Evolutionary conservation across 345 rosid genomes (phyloP).

Genomic region (Arabis hirsuta): DNA sequence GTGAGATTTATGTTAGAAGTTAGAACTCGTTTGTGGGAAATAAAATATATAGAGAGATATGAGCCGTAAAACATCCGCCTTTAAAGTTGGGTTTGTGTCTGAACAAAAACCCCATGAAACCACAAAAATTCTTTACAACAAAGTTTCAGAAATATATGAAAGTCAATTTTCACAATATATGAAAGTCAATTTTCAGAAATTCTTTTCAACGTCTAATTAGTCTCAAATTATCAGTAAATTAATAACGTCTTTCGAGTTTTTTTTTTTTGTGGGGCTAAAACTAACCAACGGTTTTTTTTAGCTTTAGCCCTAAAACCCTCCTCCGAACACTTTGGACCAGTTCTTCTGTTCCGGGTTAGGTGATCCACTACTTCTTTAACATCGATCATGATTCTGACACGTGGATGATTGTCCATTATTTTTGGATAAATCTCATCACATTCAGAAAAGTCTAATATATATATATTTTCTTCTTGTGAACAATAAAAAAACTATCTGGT

Average conservation of each 20-base stretch:
- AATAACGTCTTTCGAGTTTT: background rate
- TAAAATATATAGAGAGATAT: slow-evolving; percentile 14
- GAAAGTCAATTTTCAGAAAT: slow-evolving; percentile 6
- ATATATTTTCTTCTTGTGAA: background rate
- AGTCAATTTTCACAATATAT: slow-evolving; percentile 7
- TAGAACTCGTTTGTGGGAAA: slow-evolving; percentile 14
- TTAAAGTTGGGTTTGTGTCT: slow-evolving; percentile 39
- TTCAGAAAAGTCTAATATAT: background rate
- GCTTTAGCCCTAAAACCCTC: slow-evolving; percentile 31
- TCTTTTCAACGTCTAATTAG: slow-evolving; percentile 25
- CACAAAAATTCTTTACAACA: slow-evolving; percentile 30
- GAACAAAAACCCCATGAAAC: slow-evolving; percentile 41
- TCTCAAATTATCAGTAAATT: slow-evolving; percentile 17
- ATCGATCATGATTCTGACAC: slow-evolving; percentile 19
- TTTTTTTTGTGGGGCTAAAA: slow-evolving; percentile 30
- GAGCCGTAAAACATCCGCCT: slow-evolving; percentile 37
- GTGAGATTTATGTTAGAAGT: slow-evolving; percentile 36
- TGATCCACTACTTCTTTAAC: slow-evolving; percentile 25
- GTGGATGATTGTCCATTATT: slow-evolving; percentile 23
- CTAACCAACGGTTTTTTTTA: slow-evolving; percentile 25
- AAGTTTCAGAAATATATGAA: slow-evolving; percentile 5
- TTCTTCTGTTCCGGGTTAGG: slow-evolving; percentile 30
- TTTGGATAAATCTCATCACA: slow-evolving; percentile 32
- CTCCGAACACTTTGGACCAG: slow-evolving; percentile 38
- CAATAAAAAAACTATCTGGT: background rate